A percentile compares a stretch with the other conserved stretches of the same genome.
Conservation (phyloP, 345 rosid species). For the Balakata baccata region DNA sequence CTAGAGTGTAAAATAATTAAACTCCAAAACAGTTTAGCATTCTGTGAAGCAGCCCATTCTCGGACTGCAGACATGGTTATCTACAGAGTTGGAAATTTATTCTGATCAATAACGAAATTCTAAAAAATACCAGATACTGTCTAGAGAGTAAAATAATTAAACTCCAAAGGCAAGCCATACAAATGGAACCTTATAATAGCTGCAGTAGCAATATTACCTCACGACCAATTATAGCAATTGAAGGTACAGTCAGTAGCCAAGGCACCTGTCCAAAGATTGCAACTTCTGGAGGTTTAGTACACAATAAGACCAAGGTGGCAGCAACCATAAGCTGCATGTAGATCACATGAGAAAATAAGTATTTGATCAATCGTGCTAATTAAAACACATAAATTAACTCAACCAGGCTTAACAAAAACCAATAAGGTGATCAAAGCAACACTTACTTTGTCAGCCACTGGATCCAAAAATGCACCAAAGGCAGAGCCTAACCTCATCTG, state of each 20-base stretch:
- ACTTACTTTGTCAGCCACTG: slow-evolving; percentile 92
- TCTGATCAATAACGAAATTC: neutral
- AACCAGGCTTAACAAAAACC: neutral
- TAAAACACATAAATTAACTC: neutral
- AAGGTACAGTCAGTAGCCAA: slow-evolving; percentile 81
- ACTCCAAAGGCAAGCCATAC: neutral
- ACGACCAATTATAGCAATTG: slow-evolving; percentile 88
- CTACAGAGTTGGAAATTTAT: slow-evolving; percentile 40
- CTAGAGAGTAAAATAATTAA: neutral
- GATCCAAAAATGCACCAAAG: slow-evolving; percentile 99
- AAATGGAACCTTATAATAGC: neutral
- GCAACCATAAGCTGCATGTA: slow-evolving; percentile 94
- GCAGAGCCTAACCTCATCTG: slow-evolving; percentile 86
- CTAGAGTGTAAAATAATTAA: neutral
- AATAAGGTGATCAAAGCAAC: neutral
- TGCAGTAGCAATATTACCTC: slow-evolving; percentile 52
- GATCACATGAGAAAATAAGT: slow-evolving; percentile 12
- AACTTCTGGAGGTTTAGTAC: slow-evolving; percentile 68
- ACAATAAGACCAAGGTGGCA: slow-evolving; percentile 79
- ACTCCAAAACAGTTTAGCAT: slow-evolving; percentile 33
- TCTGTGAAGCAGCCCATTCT: slow-evolving; percentile 99
- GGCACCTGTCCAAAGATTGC: slow-evolving; percentile 56
- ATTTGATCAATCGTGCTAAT: neutral
- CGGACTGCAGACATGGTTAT: slow-evolving; percentile 98
- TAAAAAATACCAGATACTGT: too few relatives aligned